Evolutionary conservation across 352 stramenopile genomes (phyloP).

Genomic region (Phytophthora citricola): DNA sequence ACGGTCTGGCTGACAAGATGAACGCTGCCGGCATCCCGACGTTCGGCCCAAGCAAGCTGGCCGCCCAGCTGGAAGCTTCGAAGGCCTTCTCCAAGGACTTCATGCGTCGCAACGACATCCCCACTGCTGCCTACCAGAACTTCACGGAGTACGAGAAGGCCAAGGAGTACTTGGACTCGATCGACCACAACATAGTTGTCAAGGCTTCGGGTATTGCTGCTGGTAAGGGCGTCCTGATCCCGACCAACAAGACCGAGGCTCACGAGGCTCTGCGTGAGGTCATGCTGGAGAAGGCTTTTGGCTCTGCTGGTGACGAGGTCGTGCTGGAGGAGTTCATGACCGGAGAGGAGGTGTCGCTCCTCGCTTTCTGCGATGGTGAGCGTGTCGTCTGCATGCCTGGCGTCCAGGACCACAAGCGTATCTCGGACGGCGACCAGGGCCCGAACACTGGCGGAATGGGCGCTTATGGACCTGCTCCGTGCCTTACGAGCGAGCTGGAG

Average conservation of each 20-base stretch:
- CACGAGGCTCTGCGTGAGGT: constrained; percentile 95
- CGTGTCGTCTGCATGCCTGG: constrained; percentile 95
- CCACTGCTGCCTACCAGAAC: constrained; percentile 96
- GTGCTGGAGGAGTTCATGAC: constrained; percentile 99
- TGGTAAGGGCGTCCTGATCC: constrained; percentile 99
- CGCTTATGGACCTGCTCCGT: constrained; percentile 97
- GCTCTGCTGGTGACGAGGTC: constrained; percentile 95
- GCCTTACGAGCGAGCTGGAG: constrained; percentile 93
- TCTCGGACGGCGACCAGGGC: constrained; percentile 96
- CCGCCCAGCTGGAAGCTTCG: constrained; percentile 97
- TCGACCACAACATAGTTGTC: constrained; percentile 97
- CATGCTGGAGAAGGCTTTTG: constrained; percentile 98
- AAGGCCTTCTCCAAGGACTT: constrained; percentile 99
- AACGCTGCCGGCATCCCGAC: constrained; percentile 91
- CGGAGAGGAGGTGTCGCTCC: constrained; percentile 97
- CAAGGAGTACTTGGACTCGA: constrained; percentile 92
- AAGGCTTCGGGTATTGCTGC: constrained; percentile 99
- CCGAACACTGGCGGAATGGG: constrained; percentile 99
- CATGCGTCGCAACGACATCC: constrained; percentile 97
- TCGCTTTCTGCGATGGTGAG: constrained; percentile 98
- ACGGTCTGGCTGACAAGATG: constrained; percentile 96
- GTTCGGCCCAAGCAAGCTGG: constrained; percentile 96
- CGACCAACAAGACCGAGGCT: constrained; percentile 93
- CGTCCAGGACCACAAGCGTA: constrained; percentile 99
- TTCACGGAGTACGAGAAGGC: constrained; percentile 95